phyloP scores from a whole-genome alignment of 2,329 filamentous ascomycete genomes.

The Epichloe typhina region DNA sequence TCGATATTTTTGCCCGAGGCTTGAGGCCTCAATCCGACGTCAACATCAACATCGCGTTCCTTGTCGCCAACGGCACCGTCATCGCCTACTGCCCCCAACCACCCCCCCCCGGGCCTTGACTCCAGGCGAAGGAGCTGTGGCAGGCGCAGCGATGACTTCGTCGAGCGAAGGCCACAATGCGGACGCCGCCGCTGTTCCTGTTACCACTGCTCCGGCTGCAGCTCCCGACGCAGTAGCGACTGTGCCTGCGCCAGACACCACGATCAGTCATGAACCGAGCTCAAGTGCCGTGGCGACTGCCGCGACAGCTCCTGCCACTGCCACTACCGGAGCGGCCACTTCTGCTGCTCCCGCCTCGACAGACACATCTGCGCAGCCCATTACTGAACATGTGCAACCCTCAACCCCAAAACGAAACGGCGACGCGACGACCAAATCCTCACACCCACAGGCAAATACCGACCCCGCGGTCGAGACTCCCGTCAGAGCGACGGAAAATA shows the following conservation, averaged over 20 bases:
- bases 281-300: not conserved
- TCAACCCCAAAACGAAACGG: constrained; percentile 5
- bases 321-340: not conserved
- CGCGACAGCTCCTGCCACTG: not conserved
- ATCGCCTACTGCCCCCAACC: constrained; percentile 1
- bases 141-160: constrained; percentile 47
- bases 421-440: not conserved
- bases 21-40: constrained; percentile 1
- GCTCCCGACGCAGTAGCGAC: constrained; percentile 4
- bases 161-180: constrained; percentile 29
- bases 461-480: not conserved
- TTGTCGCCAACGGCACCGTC: constrained; percentile 1
- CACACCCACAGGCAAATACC: not conserved
- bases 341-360: not conserved
- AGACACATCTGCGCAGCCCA: not conserved
- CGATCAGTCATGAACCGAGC: not conserved
- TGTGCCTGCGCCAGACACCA: not conserved
- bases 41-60: constrained; percentile 1
- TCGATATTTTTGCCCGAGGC: constrained; percentile 11
- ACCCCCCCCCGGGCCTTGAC: constrained; percentile 3
- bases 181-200: constrained; percentile 2
- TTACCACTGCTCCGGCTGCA: constrained; percentile 4
- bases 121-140: constrained; percentile 43
- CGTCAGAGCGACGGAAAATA: not conserved
- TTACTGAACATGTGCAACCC: constrained; percentile 2